These are phyloP conservation scores for Coemansia guatemalensis DNA, from an alignment of 192 early-diverging fungal species.

Conservation along the genomic window DNA sequence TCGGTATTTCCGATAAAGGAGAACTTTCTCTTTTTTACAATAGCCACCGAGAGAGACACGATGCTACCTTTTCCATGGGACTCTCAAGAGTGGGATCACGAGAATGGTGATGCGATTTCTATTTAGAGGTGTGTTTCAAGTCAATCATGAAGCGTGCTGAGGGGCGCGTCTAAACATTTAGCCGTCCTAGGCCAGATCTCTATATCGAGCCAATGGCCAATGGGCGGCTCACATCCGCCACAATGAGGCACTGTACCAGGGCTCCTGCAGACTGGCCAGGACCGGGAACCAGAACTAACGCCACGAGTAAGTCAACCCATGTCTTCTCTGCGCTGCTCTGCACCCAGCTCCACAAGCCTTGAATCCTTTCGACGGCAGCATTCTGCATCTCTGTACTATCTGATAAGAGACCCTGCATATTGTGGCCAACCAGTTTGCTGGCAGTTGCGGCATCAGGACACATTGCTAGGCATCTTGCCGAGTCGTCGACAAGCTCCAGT, in stretches of 20 bases:
- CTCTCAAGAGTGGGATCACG: background rate
- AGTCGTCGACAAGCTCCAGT: conserved; percentile 15
- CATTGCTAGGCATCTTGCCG: conserved; percentile 17
- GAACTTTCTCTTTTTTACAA: background rate
- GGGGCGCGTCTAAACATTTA: background rate
- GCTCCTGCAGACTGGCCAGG: background rate
- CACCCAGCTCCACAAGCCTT: conserved; percentile 5
- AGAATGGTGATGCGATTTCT: background rate
- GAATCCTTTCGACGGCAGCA: conserved; percentile 1
- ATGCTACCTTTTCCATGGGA: too few relatives aligned
- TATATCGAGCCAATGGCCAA: background rate
- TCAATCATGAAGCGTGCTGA: too few relatives aligned
- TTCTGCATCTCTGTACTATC: background rate
- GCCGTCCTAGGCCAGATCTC: background rate
- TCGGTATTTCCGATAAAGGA: background rate
- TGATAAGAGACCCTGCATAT: background rate
- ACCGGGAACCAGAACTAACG: conserved; percentile 12
- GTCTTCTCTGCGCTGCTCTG: background rate
- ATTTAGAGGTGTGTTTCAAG: background rate
- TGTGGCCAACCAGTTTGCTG: conserved; percentile 6
- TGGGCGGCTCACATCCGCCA: conserved; percentile 2
- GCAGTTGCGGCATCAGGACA: conserved; percentile 3
- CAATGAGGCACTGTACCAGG: conserved; percentile 9
- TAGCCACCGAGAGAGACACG: too few relatives aligned
- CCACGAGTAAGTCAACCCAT: conserved; percentile 10